Evolutionary conservation across 257 asterid species (phyloP), one percentile per base, ranked within the genome.

Genomic region (Salvia rosmarinus): DNA sequence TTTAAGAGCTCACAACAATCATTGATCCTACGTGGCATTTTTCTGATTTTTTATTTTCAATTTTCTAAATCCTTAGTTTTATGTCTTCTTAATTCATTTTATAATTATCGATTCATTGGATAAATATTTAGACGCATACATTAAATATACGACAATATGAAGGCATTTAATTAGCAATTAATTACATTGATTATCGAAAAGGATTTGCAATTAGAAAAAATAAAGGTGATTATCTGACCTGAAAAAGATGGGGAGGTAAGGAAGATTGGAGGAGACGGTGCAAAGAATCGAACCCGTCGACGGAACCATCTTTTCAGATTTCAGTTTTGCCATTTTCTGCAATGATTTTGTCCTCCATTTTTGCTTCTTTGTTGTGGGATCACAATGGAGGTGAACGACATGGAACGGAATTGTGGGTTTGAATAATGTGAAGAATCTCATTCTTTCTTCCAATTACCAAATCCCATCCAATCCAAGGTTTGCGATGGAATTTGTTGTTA

Each of bases 251-350:
- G 54, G n/a, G 93, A 59, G 78, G 74, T 73, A 91, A 96, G 61
- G 92, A 84, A 9, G 96, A 76, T 72, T 86, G 86, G 63, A 91
- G 95, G 75, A 94, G 95, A 14, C 70, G 90, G 81, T 94, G 89
- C 65, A 94, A 85, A 23, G 97, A 94, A 60, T 94, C 92, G 85
- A 86, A 91, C 7, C 99, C 97, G 64, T 89, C 81, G 43, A 90
- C 77, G 16, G 97, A 91, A 80, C 87, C 96, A 70, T 87, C 92
- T 28, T 74, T 81, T 1, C 67, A 51, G 59, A 42, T 64, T 54
- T 76, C 84, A 28, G 78, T 2, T 28, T 49, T 16, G 35, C 82
- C 88, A 56, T 77, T 79, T 73, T 69, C 91, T 14, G 78, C 67
- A 8, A 63, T 77, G 54, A 47, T 49, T 21, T 75, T 81, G 73